Evolutionary conservation across 305 asterid species (phyloP).

Genomic region (Striga hermonthica): DNA sequence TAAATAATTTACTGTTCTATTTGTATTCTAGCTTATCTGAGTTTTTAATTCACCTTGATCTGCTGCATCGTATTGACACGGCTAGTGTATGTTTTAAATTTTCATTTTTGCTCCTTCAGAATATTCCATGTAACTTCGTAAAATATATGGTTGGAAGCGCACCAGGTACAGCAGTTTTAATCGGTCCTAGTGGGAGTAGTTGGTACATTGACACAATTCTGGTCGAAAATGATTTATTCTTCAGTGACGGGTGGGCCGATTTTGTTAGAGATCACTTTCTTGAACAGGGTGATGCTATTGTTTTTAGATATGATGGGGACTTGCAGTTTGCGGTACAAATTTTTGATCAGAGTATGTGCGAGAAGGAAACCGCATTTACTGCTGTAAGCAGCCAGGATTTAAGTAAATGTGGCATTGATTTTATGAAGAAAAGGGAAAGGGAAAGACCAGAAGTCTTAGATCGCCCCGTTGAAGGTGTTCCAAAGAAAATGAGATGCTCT

Average conservation of each 20-base stretch:
- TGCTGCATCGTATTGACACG: constrained; percentile 21
- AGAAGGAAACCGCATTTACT: constrained; percentile 63
- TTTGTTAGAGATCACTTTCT: constrained; percentile 75
- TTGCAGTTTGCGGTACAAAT: constrained; percentile 67
- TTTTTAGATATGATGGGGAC: constrained; percentile 75
- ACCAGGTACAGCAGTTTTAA: constrained; percentile 49
- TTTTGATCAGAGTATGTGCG: constrained; percentile 71
- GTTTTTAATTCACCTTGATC: constrained; percentile 23
- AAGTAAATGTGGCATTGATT: constrained; percentile 35
- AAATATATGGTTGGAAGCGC: constrained; percentile 51
- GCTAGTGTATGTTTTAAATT: constrained; percentile 11
- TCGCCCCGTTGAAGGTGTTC: constrained; percentile 50
- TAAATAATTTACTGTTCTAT: constrained; percentile 1
- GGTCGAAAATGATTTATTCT: constrained; percentile 48
- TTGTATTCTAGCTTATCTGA: constrained; percentile 13
- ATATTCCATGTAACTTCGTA: constrained; percentile 59
- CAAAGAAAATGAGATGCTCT: constrained; percentile 62
- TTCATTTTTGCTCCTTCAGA: constrained; percentile 41
- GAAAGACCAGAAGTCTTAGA: constrained; percentile 48
- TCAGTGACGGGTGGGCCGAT: constrained; percentile 65
- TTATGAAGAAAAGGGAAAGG: constrained; percentile 57
- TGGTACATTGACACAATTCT: constrained; percentile 57
- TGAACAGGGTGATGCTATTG: constrained; percentile 67
- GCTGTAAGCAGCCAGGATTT: constrained; percentile 60
- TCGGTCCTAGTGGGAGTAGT: constrained; percentile 77